A percentile compares a stretch with the other conserved stretches of the same genome.
Conservation (phyloP, 1,284 basidiomycete genomes). For the Prillingera fragicola region DNA sequence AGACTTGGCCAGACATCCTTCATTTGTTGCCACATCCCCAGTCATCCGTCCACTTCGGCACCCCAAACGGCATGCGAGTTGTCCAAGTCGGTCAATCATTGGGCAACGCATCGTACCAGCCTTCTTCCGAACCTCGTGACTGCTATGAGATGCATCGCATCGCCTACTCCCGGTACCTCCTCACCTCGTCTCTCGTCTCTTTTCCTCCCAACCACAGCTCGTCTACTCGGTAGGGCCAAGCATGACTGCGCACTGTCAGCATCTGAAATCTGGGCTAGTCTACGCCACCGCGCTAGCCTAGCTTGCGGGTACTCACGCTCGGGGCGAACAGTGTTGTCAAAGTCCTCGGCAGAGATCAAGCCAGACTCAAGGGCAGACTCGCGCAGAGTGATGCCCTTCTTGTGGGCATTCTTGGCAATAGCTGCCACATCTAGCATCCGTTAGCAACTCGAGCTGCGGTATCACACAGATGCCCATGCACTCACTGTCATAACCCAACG, state of each 20-base stretch:
- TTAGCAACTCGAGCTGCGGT: background rate
- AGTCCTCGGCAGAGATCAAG: slow-evolving; percentile 82
- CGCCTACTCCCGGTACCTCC: no score
- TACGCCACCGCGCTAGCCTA: background rate
- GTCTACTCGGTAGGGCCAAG: slow-evolving; percentile 46
- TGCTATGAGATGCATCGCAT: no score
- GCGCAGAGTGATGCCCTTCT: slow-evolving; percentile 88
- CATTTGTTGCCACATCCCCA: no score
- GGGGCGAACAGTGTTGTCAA: slow-evolving; percentile 90
- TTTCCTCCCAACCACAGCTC: no score
- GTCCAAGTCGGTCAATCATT: no score
- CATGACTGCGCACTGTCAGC: slow-evolving; percentile 45
- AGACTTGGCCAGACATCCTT: no score
- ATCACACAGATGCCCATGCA: background rate
- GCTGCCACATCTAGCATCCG: slow-evolving; percentile 81
- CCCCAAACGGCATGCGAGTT: no score
- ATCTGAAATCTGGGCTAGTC: slow-evolving; percentile 5
- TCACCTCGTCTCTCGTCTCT: no score
- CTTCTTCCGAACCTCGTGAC: no score
- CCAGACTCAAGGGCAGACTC: slow-evolving; percentile 86
- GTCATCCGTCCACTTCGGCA: no score
- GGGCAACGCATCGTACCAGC: no score
- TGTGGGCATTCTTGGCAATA: slow-evolving; percentile 99
- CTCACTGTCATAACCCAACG: slow-evolving; percentile 38
- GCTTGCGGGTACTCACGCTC: slow-evolving; percentile 60